Percentiles rank a stretch among this genome's conserved stretches.
phyloP scores from a whole-genome alignment of 2,329 filamentous ascomycete species.

The Botrytis galanthina region DNA sequence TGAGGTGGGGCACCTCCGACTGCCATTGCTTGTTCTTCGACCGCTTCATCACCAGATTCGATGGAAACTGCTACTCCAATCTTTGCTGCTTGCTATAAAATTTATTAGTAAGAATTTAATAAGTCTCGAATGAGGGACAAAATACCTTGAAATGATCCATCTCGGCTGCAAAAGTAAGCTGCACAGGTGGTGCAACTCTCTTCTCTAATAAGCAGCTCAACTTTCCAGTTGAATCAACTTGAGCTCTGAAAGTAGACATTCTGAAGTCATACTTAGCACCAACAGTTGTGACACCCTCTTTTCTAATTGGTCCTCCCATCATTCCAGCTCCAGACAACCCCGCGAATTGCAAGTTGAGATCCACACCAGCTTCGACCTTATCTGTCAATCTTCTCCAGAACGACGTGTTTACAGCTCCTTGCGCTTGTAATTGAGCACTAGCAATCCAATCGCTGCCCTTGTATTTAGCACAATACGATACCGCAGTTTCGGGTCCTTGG shows the following conservation, averaged over 20 bases:
- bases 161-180: slow-evolving; percentile 92
- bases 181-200: slow-evolving; percentile 87
- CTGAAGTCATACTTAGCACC: slow-evolving; percentile 98
- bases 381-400: slow-evolving; percentile 94
- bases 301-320: slow-evolving; percentile 74
- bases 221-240: slow-evolving; percentile 94
- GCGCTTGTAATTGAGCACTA: slow-evolving; percentile 76
- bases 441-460: slow-evolving; percentile 91
- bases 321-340: slow-evolving; percentile 60
- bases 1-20: slow-evolving; percentile 48
- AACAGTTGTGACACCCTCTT: slow-evolving; percentile 86
- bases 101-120: slow-evolving; percentile 35
- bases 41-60: slow-evolving; percentile 78
- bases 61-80: slow-evolving; percentile 91
- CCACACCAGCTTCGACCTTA: slow-evolving; percentile 93
- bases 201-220: slow-evolving; percentile 92
- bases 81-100: slow-evolving; percentile 81
- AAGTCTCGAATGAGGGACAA: slow-evolving; percentile 28
- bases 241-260: slow-evolving; percentile 90
- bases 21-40: slow-evolving; percentile 78
- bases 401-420: slow-evolving; percentile 82
- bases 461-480: slow-evolving; percentile 91
- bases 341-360: slow-evolving; percentile 83
- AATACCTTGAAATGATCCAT: slow-evolving; percentile 94
- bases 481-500: slow-evolving; percentile 83